These are phyloP conservation scores for Holtermanniella nyarrowii DNA, from an alignment of 768 basidiomycete genomes.

Conservation along the genomic window DNA sequence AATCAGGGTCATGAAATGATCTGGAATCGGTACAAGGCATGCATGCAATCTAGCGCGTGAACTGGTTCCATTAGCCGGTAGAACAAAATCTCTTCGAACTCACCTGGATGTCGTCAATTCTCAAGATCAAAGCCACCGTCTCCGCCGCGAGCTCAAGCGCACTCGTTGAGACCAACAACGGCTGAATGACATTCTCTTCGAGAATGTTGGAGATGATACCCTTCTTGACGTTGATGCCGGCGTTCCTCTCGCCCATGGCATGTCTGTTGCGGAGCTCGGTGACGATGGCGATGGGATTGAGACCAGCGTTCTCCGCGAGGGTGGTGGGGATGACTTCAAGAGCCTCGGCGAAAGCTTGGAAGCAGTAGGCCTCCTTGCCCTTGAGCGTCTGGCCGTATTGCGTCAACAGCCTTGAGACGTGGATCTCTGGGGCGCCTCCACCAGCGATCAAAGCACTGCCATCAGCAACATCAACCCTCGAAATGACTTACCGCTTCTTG, in stretches of 20 bases:
- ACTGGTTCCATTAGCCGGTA: neutral
- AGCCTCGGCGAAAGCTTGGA: slow-evolving; percentile 96
- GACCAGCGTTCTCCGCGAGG: slow-evolving; percentile 92
- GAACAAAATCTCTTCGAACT: too few species aligned
- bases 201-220: slow-evolving; percentile 94
- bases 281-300: slow-evolving; percentile 96
- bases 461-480: neutral
- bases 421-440: slow-evolving; percentile 95
- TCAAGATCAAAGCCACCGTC: slow-evolving; percentile 88
- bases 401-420: slow-evolving; percentile 80
- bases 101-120: slow-evolving; percentile 64
- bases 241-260: slow-evolving; percentile 83
- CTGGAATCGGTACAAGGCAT: neutral
- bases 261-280: slow-evolving; percentile 96
- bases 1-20: too few species aligned
- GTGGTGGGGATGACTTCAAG: slow-evolving; percentile 96
- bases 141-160: slow-evolving; percentile 92
- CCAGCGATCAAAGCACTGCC: slow-evolving; percentile 81
- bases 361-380: slow-evolving; percentile 98
- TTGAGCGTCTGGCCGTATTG: slow-evolving; percentile 86
- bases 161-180: slow-evolving; percentile 85
- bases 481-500: slow-evolving; percentile 71
- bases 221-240: slow-evolving; percentile 97
- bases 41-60: neutral
- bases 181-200: slow-evolving; percentile 96